These are phyloP conservation scores for Chlorella sp. DNA, from an alignment of 139 green algal genomes.

Conservation along the genomic window DNA sequence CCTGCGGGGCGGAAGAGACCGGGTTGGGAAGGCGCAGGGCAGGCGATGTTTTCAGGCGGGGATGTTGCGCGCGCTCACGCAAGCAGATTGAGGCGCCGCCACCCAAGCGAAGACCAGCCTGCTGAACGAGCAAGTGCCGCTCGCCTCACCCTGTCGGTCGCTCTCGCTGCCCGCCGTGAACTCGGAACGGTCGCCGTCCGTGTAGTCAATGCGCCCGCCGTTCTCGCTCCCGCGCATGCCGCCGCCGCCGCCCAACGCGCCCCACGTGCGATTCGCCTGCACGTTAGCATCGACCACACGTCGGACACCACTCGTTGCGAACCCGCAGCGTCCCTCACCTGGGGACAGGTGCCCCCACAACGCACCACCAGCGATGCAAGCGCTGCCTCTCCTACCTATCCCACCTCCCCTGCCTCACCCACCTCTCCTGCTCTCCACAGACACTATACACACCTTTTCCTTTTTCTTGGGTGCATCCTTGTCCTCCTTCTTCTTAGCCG, in stretches of 20 bases:
- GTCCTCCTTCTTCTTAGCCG: conserved; percentile 21
- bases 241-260: not conserved
- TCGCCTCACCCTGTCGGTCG: not conserved
- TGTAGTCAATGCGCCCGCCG: not conserved
- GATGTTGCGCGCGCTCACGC: not conserved
- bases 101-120: no score
- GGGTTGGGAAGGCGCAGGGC: not conserved
- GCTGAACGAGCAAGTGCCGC: no score
- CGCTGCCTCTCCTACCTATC: not conserved
- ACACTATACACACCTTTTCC: conserved; percentile 8
- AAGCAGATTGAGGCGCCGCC: no score
- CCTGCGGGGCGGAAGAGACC: not conserved
- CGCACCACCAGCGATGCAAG: not conserved
- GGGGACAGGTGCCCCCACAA: not conserved
- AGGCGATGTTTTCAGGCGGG: not conserved
- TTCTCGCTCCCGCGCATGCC: not conserved
- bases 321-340: not conserved
- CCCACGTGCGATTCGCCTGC: no score
- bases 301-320: no score
- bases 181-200: not conserved
- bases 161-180: not conserved
- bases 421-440: not conserved
- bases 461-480: conserved; percentile 26
- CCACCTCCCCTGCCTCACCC: not conserved
- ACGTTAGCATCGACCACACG: no score